Conservation (phyloP, 2,329 filamentous ascomycete species). For the Thielaviopsis ethacetica region DNA sequence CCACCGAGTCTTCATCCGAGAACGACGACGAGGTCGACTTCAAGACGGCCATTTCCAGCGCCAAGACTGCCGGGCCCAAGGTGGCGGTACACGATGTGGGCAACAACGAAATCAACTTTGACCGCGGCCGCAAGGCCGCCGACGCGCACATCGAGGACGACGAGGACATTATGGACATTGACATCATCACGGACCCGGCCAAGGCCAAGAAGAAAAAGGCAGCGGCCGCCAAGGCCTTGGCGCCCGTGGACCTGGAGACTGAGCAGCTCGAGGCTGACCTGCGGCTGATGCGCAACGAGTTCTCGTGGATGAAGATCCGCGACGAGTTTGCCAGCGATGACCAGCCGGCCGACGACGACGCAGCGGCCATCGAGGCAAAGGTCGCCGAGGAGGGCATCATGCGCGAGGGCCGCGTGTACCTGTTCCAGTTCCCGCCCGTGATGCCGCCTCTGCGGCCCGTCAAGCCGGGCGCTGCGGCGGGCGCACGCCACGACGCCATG, state of each 20-base stretch:
- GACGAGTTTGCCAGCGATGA: background rate
- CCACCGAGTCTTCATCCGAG: conserved; percentile 2
- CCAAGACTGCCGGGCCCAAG: conserved; percentile 23
- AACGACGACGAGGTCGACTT: conserved; percentile 12
- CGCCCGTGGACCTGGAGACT: conserved; percentile 13
- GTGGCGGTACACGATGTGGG: conserved; percentile 36
- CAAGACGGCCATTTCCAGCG: conserved; percentile 11
- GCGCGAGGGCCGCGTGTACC: conserved; percentile 38
- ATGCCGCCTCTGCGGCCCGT: conserved; percentile 33
- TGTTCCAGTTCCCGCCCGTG: conserved; percentile 49
- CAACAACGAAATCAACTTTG: conserved; percentile 29
- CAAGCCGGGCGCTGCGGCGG: conserved; percentile 16
- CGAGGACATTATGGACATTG: conserved; percentile 7
- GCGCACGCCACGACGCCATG: conserved; percentile 9
- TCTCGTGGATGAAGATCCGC: conserved; percentile 14
- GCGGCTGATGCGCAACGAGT: conserved; percentile 26
- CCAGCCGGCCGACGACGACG: conserved; percentile 7
- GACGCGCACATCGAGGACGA: conserved; percentile 16
- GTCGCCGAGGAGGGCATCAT: conserved; percentile 8
- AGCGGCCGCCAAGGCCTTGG: conserved; percentile 13
- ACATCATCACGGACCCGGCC: background rate
- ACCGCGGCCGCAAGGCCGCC: conserved; percentile 17
- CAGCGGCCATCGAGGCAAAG: conserved; percentile 12
- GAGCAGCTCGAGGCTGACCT: conserved; percentile 23
- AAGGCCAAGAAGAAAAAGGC: conserved; percentile 17